These are phyloP conservation scores for Vitis amurensis DNA, from an alignment of 164 flowering plant genomes.

Conservation along the genomic window DNA sequence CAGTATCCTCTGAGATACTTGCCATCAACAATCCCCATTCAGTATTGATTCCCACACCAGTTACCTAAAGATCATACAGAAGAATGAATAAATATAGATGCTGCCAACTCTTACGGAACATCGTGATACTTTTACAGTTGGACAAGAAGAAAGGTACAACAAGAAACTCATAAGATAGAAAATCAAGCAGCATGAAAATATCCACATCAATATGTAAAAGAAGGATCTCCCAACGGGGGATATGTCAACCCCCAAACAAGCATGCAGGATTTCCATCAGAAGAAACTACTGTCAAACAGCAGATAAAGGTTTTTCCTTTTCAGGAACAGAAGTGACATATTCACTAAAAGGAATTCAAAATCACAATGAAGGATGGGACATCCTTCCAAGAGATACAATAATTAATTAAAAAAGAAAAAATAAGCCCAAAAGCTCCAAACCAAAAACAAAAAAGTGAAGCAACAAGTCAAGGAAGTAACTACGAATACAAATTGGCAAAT, in stretches of 20 bases:
- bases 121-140: background rate
- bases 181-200: background rate
- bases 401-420: no score
- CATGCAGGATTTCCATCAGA: no score
- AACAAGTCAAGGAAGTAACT: no score
- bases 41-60: slow-evolving; percentile 95
- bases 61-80: slow-evolving; percentile 51
- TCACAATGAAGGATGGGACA: no score
- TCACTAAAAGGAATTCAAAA: no score
- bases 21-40: slow-evolving; percentile 99
- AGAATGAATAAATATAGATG: slow-evolving; percentile 5
- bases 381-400: no score
- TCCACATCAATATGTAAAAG: background rate
- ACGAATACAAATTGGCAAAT: no score
- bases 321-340: no score
- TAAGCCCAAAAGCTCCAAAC: no score
- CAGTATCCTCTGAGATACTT: slow-evolving; percentile 92
- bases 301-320: no score
- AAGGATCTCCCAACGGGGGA: background rate
- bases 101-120: background rate
- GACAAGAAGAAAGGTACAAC: background rate
- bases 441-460: no score
- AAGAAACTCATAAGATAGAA: background rate
- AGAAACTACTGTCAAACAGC: no score
- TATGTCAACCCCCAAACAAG: background rate